Evolutionary conservation across 2,329 filamentous ascomycete species (phyloP).

Genomic region (Aspergillus hiratsukae): DNA sequence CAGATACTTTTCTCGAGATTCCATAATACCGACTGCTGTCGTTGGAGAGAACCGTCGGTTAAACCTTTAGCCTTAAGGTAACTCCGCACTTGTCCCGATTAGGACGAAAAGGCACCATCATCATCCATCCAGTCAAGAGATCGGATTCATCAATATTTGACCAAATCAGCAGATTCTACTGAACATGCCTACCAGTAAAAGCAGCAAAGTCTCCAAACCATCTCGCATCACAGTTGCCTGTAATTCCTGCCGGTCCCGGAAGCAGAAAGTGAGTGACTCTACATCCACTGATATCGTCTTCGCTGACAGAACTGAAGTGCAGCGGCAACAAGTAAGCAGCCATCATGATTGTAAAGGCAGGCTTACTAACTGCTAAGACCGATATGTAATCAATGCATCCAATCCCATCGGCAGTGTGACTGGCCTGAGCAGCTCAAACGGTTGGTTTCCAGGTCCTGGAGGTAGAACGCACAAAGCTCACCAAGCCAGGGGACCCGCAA

Average conservation of each 20-base stretch:
- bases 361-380: slow-evolving; percentile 22
- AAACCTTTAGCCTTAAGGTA: slow-evolving; percentile 8
- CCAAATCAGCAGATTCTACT: not conserved
- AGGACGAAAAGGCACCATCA: not conserved
- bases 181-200: not conserved
- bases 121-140: not conserved
- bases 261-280: slow-evolving; percentile 37
- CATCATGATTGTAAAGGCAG: not conserved
- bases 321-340: not conserved
- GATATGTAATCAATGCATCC: slow-evolving; percentile 32
- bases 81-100: slow-evolving; percentile 1
- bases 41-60: slow-evolving; percentile 2
- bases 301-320: not conserved
- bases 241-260: slow-evolving; percentile 38
- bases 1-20: not conserved
- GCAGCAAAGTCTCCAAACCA: slow-evolving; percentile 19
- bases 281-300: slow-evolving; percentile 6
- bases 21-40: not conserved
- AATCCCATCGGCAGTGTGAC: slow-evolving; percentile 29
- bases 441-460: slow-evolving; percentile 14
- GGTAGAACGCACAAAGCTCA: not conserved
- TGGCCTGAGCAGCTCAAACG: slow-evolving; percentile 39
- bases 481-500: slow-evolving; percentile 40
- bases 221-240: slow-evolving; percentile 39
- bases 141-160: not conserved